phyloP scores from a whole-genome alignment of 768 basidiomycete genomes.

The Mycena vulgaris region DNA sequence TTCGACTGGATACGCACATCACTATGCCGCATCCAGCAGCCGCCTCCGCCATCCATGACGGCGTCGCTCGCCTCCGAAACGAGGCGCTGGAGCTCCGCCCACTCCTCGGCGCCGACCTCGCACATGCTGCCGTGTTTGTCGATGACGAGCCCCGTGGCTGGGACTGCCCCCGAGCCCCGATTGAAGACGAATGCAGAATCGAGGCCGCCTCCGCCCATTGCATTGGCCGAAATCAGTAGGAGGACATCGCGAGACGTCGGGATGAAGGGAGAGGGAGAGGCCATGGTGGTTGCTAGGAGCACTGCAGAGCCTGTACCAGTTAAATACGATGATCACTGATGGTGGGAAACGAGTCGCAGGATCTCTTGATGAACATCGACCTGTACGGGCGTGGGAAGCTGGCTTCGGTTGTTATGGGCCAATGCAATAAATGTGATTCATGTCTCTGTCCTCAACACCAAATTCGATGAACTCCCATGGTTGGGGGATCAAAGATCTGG shows the following conservation, averaged over 20 bases:
- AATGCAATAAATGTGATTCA: too few species aligned
- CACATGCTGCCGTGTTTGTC: neutral
- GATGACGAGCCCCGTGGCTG: neutral
- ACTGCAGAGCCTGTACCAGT: too few species aligned
- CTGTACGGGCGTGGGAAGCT: too few species aligned
- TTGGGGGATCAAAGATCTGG: too few species aligned
- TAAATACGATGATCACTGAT: too few species aligned
- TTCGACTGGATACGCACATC: neutral
- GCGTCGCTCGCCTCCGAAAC: too few species aligned
- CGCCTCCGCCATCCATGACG: neutral
- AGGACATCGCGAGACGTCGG: neutral
- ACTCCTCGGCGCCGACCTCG: neutral
- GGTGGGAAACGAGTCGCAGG: too few species aligned
- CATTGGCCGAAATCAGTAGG: neutral
- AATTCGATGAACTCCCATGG: too few species aligned
- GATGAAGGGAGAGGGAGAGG: neutral
- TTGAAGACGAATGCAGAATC: neutral
- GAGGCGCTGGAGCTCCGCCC: neutral
- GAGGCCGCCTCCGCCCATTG: neutral
- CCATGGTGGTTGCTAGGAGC: too few species aligned
- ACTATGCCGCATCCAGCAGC: neutral
- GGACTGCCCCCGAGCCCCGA: neutral
- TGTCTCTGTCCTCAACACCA: too few species aligned
- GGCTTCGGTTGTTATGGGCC: too few species aligned
- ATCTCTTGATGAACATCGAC: too few species aligned